phyloP scores from a whole-genome alignment of 2,329 filamentous ascomycete species.

The Colletotrichum filicis region DNA sequence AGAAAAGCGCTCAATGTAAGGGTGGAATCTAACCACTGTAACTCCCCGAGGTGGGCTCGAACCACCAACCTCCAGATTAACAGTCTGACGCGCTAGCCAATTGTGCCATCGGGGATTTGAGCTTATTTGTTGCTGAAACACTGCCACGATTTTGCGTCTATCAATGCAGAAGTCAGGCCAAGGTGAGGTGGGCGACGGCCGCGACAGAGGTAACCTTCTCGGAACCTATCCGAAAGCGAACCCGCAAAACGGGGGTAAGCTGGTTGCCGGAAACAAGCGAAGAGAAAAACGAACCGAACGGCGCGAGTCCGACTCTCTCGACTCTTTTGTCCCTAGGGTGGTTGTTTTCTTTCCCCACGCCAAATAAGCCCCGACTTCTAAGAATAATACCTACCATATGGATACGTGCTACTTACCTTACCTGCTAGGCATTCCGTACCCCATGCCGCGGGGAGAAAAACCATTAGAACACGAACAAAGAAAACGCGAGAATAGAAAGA shows the following conservation, averaged over 20 bases:
- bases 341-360: neutral
- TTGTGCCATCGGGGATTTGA: constrained; percentile 35
- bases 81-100: constrained; percentile 36
- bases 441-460: too few species aligned
- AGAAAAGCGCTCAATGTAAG: fast-evolving
- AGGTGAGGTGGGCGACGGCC: too few species aligned
- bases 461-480: neutral
- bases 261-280: too few species aligned
- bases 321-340: too few species aligned
- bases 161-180: fast-evolving
- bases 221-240: neutral
- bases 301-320: neutral
- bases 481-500: neutral
- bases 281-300: neutral
- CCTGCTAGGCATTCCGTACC: too few species aligned
- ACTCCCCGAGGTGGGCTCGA: constrained; percentile 35
- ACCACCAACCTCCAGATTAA: constrained; percentile 36
- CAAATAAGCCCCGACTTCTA: neutral
- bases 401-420: too few species aligned
- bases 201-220: neutral
- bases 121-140: fast-evolving
- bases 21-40: neutral
- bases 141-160: fast-evolving
- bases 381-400: neutral
- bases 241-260: too few species aligned